These are phyloP conservation scores for Stemphylium vesicarium DNA, from an alignment of 2,329 filamentous ascomycete species.

Conservation along the genomic window DNA sequence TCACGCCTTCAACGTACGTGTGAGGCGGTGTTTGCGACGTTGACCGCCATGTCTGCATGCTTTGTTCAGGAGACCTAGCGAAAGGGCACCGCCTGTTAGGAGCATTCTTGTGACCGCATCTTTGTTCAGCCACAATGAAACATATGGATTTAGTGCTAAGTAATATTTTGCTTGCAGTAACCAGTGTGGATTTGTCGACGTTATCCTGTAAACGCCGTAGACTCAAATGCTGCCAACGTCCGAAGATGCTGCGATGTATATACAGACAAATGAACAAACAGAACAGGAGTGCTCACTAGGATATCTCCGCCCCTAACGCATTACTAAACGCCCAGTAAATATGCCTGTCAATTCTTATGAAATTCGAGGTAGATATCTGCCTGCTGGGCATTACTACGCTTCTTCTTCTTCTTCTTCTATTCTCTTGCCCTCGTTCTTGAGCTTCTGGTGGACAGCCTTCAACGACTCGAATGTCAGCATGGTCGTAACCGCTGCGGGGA, in stretches of 20 bases:
- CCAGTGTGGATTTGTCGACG: background rate
- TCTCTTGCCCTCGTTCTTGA: conserved; percentile 60
- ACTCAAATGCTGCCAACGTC: conserved; percentile 27
- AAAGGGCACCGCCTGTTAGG: background rate
- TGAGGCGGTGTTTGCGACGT: conserved; percentile 1
- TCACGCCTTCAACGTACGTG: background rate
- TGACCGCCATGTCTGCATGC: conserved; percentile 5
- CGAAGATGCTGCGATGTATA: conserved; percentile 31
- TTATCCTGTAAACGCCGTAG: conserved; percentile 26
- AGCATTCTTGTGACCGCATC: conserved; percentile 4
- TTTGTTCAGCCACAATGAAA: conserved; percentile 1
- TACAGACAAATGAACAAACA: conserved; percentile 28
- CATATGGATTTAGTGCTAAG: background rate
- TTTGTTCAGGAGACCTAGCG: background rate
- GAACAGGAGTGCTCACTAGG: conserved; percentile 26
- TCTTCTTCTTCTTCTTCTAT: conserved; percentile 27
- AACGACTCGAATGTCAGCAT: conserved; percentile 95
- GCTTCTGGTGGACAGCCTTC: conserved; percentile 56
- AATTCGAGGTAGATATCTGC: background rate
- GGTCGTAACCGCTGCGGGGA: conserved; percentile 94
- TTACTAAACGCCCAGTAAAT: conserved; percentile 26
- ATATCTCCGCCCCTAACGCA: conserved; percentile 21
- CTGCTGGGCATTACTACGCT: conserved; percentile 6
- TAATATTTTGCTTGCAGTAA: conserved; percentile 1
- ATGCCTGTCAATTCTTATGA: conserved; percentile 7